Percentiles rank a stretch among this genome's conserved stretches.
These are phyloP conservation scores for Coleophoma eucalyptorum DNA, from an alignment of 2,329 filamentous ascomycete genomes.

Conservation along the genomic window DNA sequence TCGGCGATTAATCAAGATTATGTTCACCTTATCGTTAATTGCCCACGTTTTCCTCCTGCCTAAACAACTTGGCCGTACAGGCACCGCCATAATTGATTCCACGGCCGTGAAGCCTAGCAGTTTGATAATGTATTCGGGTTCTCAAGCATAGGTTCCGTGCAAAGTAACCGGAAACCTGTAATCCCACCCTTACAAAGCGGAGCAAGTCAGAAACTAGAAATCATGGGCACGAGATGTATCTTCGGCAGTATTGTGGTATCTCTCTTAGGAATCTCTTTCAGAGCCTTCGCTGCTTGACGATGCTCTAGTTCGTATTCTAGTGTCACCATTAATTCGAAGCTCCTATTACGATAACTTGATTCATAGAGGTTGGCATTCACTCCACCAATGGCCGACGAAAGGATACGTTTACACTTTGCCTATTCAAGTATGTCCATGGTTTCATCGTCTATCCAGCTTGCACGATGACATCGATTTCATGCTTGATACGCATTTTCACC, in stretches of 20 bases:
- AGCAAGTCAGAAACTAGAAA: no score
- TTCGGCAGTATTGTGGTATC: conserved; percentile 37
- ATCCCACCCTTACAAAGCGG: conserved; percentile 26
- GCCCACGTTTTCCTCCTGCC: conserved; percentile 33
- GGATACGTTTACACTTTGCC: conserved; percentile 33
- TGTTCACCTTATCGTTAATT: conserved; percentile 35
- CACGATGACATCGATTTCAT: conserved; percentile 42
- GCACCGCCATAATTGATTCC: conserved; percentile 37
- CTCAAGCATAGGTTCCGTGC: conserved; percentile 40
- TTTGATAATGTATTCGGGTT: conserved; percentile 39
- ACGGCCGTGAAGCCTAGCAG: conserved; percentile 37
- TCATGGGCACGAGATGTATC: no score
- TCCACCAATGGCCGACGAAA: conserved; percentile 39
- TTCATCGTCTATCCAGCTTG: conserved; percentile 36
- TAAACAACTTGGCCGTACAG: conserved; percentile 32
- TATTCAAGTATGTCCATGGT: conserved; percentile 34
- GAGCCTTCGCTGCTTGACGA: conserved; percentile 30
- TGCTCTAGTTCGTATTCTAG: conserved; percentile 39
- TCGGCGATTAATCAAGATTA: conserved; percentile 43
- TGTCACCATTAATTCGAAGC: conserved; percentile 34
- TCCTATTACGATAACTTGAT: conserved; percentile 33
- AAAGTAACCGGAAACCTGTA: conserved; percentile 42
- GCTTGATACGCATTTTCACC: conserved; percentile 36
- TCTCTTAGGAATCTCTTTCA: conserved; percentile 39
- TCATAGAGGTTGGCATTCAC: conserved; percentile 29